Evolutionary conservation across 352 stramenopile genomes (phyloP).

Genomic region (Pythium folliculosum): DNA sequence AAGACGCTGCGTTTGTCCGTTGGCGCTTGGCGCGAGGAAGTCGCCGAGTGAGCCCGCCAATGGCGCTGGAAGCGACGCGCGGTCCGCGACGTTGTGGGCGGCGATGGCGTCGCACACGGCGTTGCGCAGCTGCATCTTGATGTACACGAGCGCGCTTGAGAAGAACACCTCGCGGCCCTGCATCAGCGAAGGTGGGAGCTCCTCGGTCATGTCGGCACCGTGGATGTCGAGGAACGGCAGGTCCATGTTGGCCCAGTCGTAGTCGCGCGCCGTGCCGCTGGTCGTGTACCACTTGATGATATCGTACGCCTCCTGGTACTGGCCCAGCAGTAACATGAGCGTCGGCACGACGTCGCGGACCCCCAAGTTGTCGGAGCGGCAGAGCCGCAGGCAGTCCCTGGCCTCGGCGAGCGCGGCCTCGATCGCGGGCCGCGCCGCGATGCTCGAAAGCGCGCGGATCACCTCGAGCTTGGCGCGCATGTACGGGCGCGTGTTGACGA

Average conservation of each 20-base stretch:
- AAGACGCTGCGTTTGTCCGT: neutral
- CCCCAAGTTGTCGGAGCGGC: conserved; percentile 15
- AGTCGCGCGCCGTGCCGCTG: no score
- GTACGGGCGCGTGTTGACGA: conserved; percentile 7
- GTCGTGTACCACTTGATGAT: conserved; percentile 17
- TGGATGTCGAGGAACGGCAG: neutral
- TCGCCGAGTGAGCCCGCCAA: neutral
- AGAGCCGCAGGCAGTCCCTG: conserved; percentile 10
- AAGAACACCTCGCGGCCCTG: neutral
- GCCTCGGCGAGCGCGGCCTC: conserved; percentile 4
- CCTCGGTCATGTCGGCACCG: conserved; percentile 2
- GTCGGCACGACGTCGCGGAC: conserved; percentile 6
- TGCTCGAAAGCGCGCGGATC: neutral
- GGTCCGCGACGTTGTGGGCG: neutral
- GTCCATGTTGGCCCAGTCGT: conserved; percentile 5
- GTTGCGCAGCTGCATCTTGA: neutral
- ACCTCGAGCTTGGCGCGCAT: conserved; percentile 17
- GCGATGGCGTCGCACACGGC: conserved; percentile 2
- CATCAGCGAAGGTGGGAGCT: neutral
- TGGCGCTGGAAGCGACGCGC: neutral
- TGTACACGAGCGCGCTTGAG: neutral
- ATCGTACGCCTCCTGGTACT: conserved; percentile 15
- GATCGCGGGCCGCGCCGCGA: neutral
- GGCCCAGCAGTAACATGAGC: neutral
- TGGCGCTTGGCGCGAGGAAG: conserved; percentile 1